phyloP scores from a whole-genome alignment of 768 basidiomycete species.

The Candolleomyces eurysporus region DNA sequence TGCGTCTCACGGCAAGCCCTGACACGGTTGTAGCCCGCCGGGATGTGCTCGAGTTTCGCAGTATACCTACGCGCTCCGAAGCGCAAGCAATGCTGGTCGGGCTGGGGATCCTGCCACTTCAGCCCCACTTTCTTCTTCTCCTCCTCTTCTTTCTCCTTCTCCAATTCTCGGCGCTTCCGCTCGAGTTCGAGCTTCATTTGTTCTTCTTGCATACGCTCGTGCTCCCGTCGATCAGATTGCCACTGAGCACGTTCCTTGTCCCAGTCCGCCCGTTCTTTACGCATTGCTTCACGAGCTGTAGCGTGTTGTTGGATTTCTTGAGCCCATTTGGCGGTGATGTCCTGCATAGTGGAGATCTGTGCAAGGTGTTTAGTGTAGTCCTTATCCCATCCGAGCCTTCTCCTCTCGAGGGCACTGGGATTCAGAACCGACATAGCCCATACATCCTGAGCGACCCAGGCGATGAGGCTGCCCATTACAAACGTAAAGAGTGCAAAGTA shows the following conservation, averaged over 20 bases:
- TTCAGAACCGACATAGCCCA: not conserved
- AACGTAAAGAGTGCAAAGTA: not conserved
- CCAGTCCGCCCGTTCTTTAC: not conserved
- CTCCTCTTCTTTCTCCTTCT: slow-evolving; percentile 2
- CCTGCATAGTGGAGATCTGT: not conserved
- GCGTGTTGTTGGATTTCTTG: not conserved
- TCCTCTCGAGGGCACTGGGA: not conserved
- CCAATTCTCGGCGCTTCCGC: not conserved
- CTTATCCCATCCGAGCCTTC: not conserved
- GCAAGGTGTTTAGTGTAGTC: not conserved
- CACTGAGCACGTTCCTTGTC: not conserved
- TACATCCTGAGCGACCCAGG: not conserved
- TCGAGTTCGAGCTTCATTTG: not conserved
- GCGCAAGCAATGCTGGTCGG: not conserved
- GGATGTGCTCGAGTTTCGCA: not conserved
- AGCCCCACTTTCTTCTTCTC: not conserved
- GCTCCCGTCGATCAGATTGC: not conserved
- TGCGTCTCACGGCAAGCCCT: not conserved
- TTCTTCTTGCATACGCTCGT: not conserved
- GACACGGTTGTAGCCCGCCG: not conserved
- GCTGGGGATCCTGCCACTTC: not conserved
- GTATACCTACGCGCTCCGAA: not conserved
- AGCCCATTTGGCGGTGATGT: not conserved
- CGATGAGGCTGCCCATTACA: not conserved
- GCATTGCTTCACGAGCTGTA: not conserved